These are phyloP conservation scores for Hansenula lynferdii DNA, from an alignment of 1,139 yeast species.

Conservation along the genomic window DNA sequence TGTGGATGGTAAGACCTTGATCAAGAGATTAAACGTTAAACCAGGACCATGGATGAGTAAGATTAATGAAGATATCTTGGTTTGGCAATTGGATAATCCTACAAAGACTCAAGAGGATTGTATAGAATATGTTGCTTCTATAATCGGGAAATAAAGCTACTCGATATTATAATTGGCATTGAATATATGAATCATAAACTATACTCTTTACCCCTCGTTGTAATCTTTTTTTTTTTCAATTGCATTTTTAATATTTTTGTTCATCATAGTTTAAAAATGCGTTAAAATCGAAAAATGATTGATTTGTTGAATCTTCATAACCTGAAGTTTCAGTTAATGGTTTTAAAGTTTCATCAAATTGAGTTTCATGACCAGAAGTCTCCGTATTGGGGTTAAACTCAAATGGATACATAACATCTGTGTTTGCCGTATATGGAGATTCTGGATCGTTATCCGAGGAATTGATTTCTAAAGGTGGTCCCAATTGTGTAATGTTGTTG, in stretches of 20 bases:
- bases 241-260: slow-evolving; percentile 1
- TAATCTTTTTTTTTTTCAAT: too few species aligned
- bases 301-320: slow-evolving; percentile 2
- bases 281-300: slow-evolving; percentile 17
- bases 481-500: slow-evolving; percentile 15
- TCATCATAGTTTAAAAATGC: slow-evolving; percentile 16
- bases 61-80: slow-evolving; percentile 48
- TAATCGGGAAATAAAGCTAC: too few species aligned
- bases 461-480: slow-evolving; percentile 20
- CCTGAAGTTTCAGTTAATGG: slow-evolving; percentile 1
- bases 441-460: slow-evolving; percentile 10
- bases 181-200: too few species aligned
- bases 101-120: slow-evolving; percentile 47
- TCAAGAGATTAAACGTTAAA: slow-evolving; percentile 44
- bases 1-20: slow-evolving; percentile 66
- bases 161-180: too few species aligned
- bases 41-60: slow-evolving; percentile 85
- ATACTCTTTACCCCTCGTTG: too few species aligned
- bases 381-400: too few species aligned
- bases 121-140: slow-evolving; percentile 40
- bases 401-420: slow-evolving; percentile 6
- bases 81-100: slow-evolving; percentile 79
- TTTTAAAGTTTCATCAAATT: slow-evolving; percentile 1
- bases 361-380: too few species aligned
- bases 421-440: slow-evolving; percentile 2